These are phyloP conservation scores for Penicillium odoratum DNA, from an alignment of 495 filamentous ascomycete genomes.

Conservation along the genomic window DNA sequence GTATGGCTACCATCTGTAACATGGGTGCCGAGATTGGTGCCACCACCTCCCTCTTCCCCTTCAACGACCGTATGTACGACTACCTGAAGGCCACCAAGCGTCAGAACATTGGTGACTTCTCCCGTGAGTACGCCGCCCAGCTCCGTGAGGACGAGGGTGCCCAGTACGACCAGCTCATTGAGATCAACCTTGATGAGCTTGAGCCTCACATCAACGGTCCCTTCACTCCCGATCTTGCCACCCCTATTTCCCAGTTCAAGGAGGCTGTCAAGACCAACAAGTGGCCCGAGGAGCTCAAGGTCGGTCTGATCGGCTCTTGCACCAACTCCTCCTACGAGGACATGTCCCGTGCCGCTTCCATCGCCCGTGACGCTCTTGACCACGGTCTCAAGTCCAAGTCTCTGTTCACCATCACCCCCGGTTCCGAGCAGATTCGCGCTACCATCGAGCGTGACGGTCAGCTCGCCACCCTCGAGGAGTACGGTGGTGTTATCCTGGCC, in stretches of 20 bases:
- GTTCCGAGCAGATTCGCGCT: slow-evolving; percentile 96
- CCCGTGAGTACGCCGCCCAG: slow-evolving; percentile 79
- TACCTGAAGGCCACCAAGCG: slow-evolving; percentile 95
- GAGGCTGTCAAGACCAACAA: slow-evolving; percentile 89
- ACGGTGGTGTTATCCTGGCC: slow-evolving; percentile 92
- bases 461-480: slow-evolving; percentile 94
- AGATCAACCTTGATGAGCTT: slow-evolving; percentile 91
- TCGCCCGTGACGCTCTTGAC: slow-evolving; percentile 90
- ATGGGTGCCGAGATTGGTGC: slow-evolving; percentile 95
- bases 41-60: slow-evolving; percentile 97
- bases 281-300: slow-evolving; percentile 97
- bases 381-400: slow-evolving; percentile 95
- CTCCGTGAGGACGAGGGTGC: slow-evolving; percentile 90
- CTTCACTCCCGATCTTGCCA: slow-evolving; percentile 99
- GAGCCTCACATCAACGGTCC: slow-evolving; percentile 99
- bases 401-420: slow-evolving; percentile 91
- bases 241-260: slow-evolving; percentile 96
- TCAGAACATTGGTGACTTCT: slow-evolving; percentile 83
- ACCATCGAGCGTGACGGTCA: slow-evolving; percentile 95
- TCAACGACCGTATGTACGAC: slow-evolving; percentile 96
- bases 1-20: slow-evolving; percentile 73
- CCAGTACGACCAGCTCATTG: slow-evolving; percentile 94
- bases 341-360: slow-evolving; percentile 93
- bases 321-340: slow-evolving; percentile 99
- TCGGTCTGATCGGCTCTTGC: slow-evolving; percentile 91